Evolutionary conservation across 768 basidiomycete genomes (phyloP), one percentile per base, ranked within the genome.

Genomic region (Panaeolus papilionaceus): DNA sequence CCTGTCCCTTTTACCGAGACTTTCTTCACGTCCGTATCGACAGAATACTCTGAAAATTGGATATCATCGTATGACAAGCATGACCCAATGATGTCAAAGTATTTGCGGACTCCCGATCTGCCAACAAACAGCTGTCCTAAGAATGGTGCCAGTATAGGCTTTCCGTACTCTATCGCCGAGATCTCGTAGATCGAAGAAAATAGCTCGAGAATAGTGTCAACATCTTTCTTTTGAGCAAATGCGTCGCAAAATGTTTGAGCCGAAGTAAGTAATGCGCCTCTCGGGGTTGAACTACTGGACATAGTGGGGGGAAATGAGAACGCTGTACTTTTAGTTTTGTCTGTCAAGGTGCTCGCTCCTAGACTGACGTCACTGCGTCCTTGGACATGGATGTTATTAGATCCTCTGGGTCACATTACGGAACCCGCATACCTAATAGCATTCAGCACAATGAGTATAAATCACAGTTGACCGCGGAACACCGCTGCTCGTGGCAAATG

Each of bases 1-100:
- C 85, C 88, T 63, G 67, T 75, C 6, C 88, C 90, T 72, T 83
- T 87, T 65, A 85, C 81, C 18, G 81, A 84, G n/a, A 87, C 89
- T 74, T 83, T 86, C 47, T 79, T 75, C 45, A 75, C 79, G 62
- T 85, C 83, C 5, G 73, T 54, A 71, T 91, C 90, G 42, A 90
- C 81, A 63, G 86, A 70, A 70, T 85, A 89, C 67, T 86, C 84
- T 54, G 82, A 82, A 72, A 90, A 90, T 45, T 66, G 69, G 79
- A 90, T 84, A 69, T 82, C 70, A 20, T 87, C 80, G 74, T 85
- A 89, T 3, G 80, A 78, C 44, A 90, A 75, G 12, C 84, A 72
- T 12, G 80, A 77, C 39, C 76, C 73, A 49, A 91, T 81, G 61
- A 80, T 75, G 47, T 80, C 75, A 62, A 91, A 87, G 75, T 91